Evolutionary conservation across 2,329 filamentous ascomycete genomes (phyloP).

Genomic region (Fusarium abutilonis): DNA sequence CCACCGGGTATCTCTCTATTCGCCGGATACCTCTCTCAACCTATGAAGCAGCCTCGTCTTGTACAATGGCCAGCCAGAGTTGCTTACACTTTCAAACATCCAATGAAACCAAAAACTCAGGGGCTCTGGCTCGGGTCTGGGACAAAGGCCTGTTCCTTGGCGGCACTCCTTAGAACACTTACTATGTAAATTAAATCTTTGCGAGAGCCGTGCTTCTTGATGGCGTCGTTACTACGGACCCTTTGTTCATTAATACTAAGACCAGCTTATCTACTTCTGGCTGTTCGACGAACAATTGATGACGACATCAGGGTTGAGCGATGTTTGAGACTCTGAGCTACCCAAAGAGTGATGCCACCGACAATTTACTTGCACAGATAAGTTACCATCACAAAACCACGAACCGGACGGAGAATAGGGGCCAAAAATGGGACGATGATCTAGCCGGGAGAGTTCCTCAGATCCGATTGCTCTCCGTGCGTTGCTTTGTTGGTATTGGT

Average conservation of each 20-base stretch:
- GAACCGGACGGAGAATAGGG: constrained; percentile 14
- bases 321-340: constrained; percentile 12
- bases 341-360: constrained; percentile 15
- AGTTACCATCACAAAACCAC: background rate
- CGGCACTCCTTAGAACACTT: background rate
- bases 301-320: constrained; percentile 21
- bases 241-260: constrained; percentile 7
- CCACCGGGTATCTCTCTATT: constrained; percentile 19
- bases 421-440: constrained; percentile 16
- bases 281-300: constrained; percentile 5
- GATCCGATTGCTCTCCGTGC: constrained; percentile 25
- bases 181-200: background rate
- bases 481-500: constrained; percentile 27
- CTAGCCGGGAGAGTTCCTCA: constrained; percentile 11
- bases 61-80: constrained; percentile 11
- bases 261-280: background rate
- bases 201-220: constrained; percentile 17
- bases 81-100: constrained; percentile 5
- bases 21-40: constrained; percentile 5
- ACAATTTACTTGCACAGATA: constrained; percentile 15
- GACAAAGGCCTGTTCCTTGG: constrained; percentile 12
- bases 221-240: constrained; percentile 5
- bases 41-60: constrained; percentile 1
- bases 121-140: constrained; percentile 6
- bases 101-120: constrained; percentile 12